Evolutionary conservation across 1,284 basidiomycete genomes (phyloP).

Genomic region (Butyriboletus appendiculatus): DNA sequence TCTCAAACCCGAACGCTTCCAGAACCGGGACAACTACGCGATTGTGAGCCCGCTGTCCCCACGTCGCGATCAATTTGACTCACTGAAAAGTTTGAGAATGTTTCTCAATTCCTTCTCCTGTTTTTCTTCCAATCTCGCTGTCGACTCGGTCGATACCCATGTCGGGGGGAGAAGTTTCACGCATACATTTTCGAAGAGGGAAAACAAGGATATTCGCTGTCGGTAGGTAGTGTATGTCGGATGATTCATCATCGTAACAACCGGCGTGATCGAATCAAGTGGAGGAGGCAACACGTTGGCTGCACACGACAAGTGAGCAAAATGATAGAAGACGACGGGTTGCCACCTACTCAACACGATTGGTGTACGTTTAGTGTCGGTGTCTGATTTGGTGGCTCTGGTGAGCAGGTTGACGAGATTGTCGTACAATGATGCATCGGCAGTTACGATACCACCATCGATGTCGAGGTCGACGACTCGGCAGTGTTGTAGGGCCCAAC

Average conservation of each 20-base stretch:
- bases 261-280: conserved; percentile 66
- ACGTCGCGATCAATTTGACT: conserved; percentile 39
- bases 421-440: conserved; percentile 61
- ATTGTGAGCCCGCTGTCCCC: conserved; percentile 1
- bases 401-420: conserved; percentile 72
- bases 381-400: conserved; percentile 47
- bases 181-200: conserved; percentile 71
- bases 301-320: conserved; percentile 35
- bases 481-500: conserved; percentile 63
- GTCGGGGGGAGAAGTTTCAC: conserved; percentile 81
- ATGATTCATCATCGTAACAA: conserved; percentile 77
- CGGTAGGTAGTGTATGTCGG: conserved; percentile 75
- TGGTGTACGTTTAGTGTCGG: conserved; percentile 44
- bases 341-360: conserved; percentile 73
- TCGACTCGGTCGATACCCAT: conserved; percentile 46
- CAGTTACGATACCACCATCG: conserved; percentile 46
- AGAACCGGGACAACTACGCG: conserved; percentile 72
- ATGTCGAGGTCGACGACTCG: conserved; percentile 71
- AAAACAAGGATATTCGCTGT: conserved; percentile 72
- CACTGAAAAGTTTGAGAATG: conserved; percentile 87
- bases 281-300: conserved; percentile 88
- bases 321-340: not conserved
- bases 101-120: conserved; percentile 65
- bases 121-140: conserved; percentile 38
- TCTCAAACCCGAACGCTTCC: conserved; percentile 61